Evolutionary conservation across 192 early-diverging fungal genomes (phyloP), one percentile per base, ranked within the genome.

Genomic region (Diversispora eburnea): DNA sequence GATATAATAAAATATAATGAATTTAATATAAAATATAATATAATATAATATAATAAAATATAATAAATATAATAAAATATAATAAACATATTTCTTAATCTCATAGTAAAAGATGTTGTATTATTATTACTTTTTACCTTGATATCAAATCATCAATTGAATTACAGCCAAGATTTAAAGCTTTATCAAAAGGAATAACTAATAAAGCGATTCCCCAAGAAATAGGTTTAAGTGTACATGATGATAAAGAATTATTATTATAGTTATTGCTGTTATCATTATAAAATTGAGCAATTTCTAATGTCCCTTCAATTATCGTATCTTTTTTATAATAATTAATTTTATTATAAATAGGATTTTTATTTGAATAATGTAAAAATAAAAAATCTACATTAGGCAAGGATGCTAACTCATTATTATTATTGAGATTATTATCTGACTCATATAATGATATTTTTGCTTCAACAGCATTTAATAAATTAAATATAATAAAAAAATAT

Each of bases 211-310:
- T 33, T 61, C 59, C 59, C 9, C 25, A 6, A 4, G 59, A 33
- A 61, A 61, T 42, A 61, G 59, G 59, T 13, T 33, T 61, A 39
- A 61, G 59, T 10, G 59, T 61, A 61, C 59, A 61, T 10, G 59
- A 13, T 10, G 20, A 20, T 39, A 33, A 3, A 39, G 8, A 19
- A 25, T 25, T 25, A 60, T 60, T 25, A 25, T 19, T 33, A 25
- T 25, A 22, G 25, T 60, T 25, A 25, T 25, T 60, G 10, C 25
- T 22, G 15, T 10, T 54, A 54, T 17, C n/a, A 54, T 17, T 10
- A 9, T 54, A 15, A 61, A 61, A 61, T 42, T 61, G 9, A 33
- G 59, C 59, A 41, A 61, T 39, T 61, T 39, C 59, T 33, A 61
- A 39, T 61, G 39, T 61, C 39, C 59, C 59, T 42, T 33, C 15